Percentiles rank a stretch among this genome's conserved stretches.
Conservation (phyloP, 1,284 basidiomycete genomes). For the Pyrrhoderma lamaoense region DNA sequence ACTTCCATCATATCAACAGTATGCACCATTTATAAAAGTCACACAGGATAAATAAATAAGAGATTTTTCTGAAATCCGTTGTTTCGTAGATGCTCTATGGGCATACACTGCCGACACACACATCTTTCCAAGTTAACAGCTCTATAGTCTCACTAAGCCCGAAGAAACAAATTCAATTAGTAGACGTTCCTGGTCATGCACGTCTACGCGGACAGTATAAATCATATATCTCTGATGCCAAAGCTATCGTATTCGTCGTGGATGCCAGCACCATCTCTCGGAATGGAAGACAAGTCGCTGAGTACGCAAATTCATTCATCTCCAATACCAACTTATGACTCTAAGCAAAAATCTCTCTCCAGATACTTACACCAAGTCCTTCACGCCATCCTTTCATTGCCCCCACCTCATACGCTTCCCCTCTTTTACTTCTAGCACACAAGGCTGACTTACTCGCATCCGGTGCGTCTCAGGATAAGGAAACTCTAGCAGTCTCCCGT, state of each 20-base stretch:
- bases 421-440: constrained; percentile 62
- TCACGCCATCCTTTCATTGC: constrained; percentile 60
- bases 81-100: constrained; percentile 61
- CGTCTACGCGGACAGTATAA: constrained; percentile 64
- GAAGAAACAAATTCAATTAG: constrained; percentile 39
- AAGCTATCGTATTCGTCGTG: constrained; percentile 65
- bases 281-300: constrained; percentile 63
- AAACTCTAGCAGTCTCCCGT: constrained; percentile 50
- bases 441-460: constrained; percentile 62
- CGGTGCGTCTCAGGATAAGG: constrained; percentile 29
- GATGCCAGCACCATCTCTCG: constrained; percentile 69
- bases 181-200: constrained; percentile 76
- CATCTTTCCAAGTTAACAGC: constrained; percentile 66
- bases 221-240: constrained; percentile 53
- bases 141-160: constrained; percentile 33
- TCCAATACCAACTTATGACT: constrained; percentile 4
- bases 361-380: constrained; percentile 69
- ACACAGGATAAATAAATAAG: too few species aligned
- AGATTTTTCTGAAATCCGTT: too few species aligned
- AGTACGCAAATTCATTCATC: constrained; percentile 46
- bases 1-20: constrained; percentile 58
- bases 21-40: too few species aligned
- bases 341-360: not conserved
- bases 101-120: constrained; percentile 56
- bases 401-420: constrained; percentile 58